These are phyloP conservation scores for Mortierella alpina DNA, from an alignment of 192 early-diverging fungal genomes.

Conservation along the genomic window DNA sequence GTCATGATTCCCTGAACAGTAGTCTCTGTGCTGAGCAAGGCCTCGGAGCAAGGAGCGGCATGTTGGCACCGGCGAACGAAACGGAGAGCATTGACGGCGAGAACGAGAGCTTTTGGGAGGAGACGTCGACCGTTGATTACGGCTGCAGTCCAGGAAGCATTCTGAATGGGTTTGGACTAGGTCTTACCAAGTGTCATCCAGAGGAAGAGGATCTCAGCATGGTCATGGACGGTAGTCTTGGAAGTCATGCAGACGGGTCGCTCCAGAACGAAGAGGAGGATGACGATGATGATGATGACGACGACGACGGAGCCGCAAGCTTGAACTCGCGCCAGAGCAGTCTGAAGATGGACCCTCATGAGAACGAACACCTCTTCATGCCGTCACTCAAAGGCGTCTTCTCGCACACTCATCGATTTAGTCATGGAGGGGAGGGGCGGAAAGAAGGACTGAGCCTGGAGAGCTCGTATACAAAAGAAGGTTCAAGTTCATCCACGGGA, in stretches of 20 bases:
- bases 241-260: background rate
- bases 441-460: background rate
- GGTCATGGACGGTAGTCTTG: background rate
- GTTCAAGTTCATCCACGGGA: no score
- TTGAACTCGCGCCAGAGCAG: constrained; percentile 18
- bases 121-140: constrained; percentile 43
- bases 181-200: constrained; percentile 15
- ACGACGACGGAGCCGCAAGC: constrained; percentile 34
- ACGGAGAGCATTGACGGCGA: constrained; percentile 24
- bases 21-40: background rate
- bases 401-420: constrained; percentile 4
- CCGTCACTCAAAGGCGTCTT: constrained; percentile 46
- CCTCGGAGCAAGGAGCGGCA: background rate
- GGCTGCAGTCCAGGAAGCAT: constrained; percentile 38
- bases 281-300: constrained; percentile 36
- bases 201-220: background rate
- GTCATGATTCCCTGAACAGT: constrained; percentile 11
- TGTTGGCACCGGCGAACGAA: constrained; percentile 12
- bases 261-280: constrained; percentile 13
- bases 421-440: background rate
- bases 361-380: constrained; percentile 34
- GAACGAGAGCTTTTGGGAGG: constrained; percentile 53
- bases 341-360: constrained; percentile 18
- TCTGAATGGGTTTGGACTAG: constrained; percentile 29
- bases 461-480: background rate